Base-by-base conservation (phyloP, 495 filamentous ascomycete species). In the Glonium stellatum region DNA sequence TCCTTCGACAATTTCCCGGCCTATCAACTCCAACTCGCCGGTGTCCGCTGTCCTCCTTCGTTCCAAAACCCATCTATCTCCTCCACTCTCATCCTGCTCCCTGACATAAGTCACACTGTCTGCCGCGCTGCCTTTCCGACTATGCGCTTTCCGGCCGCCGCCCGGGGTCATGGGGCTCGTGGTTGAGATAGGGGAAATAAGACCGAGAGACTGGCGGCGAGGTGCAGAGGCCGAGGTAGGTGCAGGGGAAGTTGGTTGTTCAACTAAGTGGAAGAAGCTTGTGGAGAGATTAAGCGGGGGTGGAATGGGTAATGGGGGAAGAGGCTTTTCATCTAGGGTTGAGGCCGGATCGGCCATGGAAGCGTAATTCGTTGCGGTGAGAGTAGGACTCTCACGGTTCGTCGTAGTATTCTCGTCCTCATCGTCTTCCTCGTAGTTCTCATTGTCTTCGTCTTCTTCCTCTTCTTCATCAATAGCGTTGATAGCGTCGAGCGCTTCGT, bases 1-100 rank as follows among this genome's bases (percentile, higher is more conserved):
- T 9, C 73, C 73, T 61, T 70, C 65, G 21, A 77, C 71, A 52
- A 76, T 59, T 59, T 71, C 69, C 57, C 73, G 58, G 23, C 67
- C 72, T 0, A 76, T 58, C 34, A 77, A 35, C 63, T 74, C 70
- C 66, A 73, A 25, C 70, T 71, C 59, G 12, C 75, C 75, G 49
- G 58, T 64, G 64, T 74, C 72, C 10, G 66, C 70, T 39, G 74
- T 76, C 59, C 73, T 36, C 54, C 75, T 59, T 49, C 73, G 36
- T 61, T 77, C 74, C 54, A 77, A 48, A 50, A 76, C 72, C 75
- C 75, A 76, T 41, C 71, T 34, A 42, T 70, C 69, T 25, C 44
- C 58, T 1, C 65, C 71, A 23, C 27, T 34, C 18, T 69, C 70
- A 54, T 68, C 71, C 37, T 59, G 57, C 55, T 76, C 75, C 5